Base-by-base conservation (phyloP, 148 eudicot genomes). In the Persicaria maculosa region DNA sequence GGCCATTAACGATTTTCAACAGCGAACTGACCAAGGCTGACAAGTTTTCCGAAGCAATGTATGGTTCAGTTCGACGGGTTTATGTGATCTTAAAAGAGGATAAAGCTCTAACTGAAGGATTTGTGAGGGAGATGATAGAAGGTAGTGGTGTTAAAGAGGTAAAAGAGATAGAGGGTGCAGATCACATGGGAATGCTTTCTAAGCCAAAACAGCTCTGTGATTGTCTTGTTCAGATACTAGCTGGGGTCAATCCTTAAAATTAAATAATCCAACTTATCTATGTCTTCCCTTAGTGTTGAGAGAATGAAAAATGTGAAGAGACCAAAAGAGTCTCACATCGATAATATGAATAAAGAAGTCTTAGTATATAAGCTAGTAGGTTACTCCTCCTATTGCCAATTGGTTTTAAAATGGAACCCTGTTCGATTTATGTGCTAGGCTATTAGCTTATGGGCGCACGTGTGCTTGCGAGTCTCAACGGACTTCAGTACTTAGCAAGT, bases 181-280 rank as follows among this genome's bases (percentile, higher is more conserved):
- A 86, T 74, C 88, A 88, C 65, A 84, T 86, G 90, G 46, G 79
- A 11, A 88, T 88, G 92, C 47, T 84, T 8, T 86, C 83, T 11
- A 81, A 25, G 50, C 81, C 89, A 4, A 54, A 62, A 3, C 62
- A 83, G 12, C 55, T 86, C 0, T 80, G 72, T 46, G 47, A 73
- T 31, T 74, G 25, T 67, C 73, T 86, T 47, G 19, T 84, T 8
- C 83, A 83, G 43, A 84, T 31, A 31, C 40, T 88, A 44, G 72
- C 46, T 44, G 6, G 3, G 57, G 43, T 20, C 1, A 59, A 20
- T 25, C 67, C 67, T 59, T 25, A 8, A 2, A 31, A 31, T 2
- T 0, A 31, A 31, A 31, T 2, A 31, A 31, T 31, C 40, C 40
- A 31, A 0, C 2, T 31, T 31, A 31, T 31, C 40, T 1, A 31